Evolutionary conservation across 2,329 filamentous ascomycete genomes (phyloP).

Genomic region (Pseudohalonectria lignicola): DNA sequence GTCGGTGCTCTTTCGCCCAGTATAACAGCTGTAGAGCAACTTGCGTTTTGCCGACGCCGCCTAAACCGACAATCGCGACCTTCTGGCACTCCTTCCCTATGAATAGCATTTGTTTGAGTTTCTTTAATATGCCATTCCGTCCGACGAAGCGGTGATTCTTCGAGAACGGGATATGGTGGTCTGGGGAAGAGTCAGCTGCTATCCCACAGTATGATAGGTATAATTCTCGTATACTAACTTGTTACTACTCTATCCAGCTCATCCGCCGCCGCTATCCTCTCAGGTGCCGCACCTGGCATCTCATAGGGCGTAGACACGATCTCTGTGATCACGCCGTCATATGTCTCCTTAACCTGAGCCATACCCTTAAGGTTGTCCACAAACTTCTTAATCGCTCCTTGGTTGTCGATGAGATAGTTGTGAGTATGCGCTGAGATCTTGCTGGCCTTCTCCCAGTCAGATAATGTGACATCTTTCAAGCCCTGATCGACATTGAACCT

Average conservation of each 20-base stretch:
- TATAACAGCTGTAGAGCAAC: constrained; percentile 24
- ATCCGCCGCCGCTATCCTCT: constrained; percentile 5
- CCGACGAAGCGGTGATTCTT: constrained; percentile 15
- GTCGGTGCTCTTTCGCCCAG: constrained; percentile 17
- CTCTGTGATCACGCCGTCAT: no score
- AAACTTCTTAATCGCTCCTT: constrained; percentile 1
- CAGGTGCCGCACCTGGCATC: no score
- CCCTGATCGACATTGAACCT: constrained; percentile 17
- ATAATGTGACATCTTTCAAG: constrained; percentile 12
- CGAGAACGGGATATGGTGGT: constrained; percentile 8
- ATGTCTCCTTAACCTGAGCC: constrained; percentile 9
- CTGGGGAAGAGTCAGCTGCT: no score
- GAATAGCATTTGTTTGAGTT: constrained; percentile 10
- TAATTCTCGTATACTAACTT: not conserved
- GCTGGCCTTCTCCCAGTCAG: constrained; percentile 14
- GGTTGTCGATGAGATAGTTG: constrained; percentile 9
- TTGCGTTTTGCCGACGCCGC: constrained; percentile 26
- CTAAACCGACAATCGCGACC: constrained; percentile 14
- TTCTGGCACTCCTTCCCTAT: constrained; percentile 8
- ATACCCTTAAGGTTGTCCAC: not conserved
- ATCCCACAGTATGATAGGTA: no score
- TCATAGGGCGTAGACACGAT: no score
- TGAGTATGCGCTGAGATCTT: constrained; percentile 11
- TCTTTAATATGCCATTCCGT: constrained; percentile 10
- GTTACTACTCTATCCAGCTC: constrained; percentile 5